Evolutionary conservation across 495 filamentous ascomycete species (phyloP).

Genomic region (Aspergillus wentii): DNA sequence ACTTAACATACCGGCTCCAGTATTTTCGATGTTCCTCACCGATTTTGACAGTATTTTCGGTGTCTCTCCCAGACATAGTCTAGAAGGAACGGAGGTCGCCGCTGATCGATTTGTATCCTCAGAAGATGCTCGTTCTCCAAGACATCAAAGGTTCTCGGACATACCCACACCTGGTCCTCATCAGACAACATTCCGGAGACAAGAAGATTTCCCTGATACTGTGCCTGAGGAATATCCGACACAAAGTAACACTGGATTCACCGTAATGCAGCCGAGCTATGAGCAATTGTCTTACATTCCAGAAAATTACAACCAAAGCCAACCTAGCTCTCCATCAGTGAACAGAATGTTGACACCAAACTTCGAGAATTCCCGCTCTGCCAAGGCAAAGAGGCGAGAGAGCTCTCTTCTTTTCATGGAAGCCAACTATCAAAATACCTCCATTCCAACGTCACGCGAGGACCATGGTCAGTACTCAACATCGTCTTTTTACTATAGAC

Average conservation of each 20-base stretch:
- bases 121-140: constrained; percentile 61
- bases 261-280: constrained; percentile 58
- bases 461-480: too few species aligned
- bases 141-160: constrained; percentile 66
- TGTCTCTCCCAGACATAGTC: constrained; percentile 28
- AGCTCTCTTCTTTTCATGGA: constrained; percentile 57
- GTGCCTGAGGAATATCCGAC: constrained; percentile 18
- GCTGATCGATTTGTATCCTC: constrained; percentile 42
- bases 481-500: too few species aligned
- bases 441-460: constrained; percentile 16
- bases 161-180: constrained; percentile 61
- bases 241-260: constrained; percentile 54
- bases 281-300: constrained; percentile 26
- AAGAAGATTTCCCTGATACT: constrained; percentile 17
- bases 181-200: constrained; percentile 51
- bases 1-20: constrained; percentile 90
- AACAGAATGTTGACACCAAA: constrained; percentile 37
- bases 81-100: constrained; percentile 33
- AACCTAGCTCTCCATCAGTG: constrained; percentile 25
- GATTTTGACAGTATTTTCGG: constrained; percentile 86
- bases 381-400: constrained; percentile 52
- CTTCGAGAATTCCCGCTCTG: constrained; percentile 29
- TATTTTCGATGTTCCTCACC: constrained; percentile 89
- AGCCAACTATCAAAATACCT: constrained; percentile 20
- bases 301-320: constrained; percentile 23